A percentile compares a stretch with the other conserved stretches of the same genome.
Evolutionary conservation across 140 eudicot genomes (phyloP).

Genomic region (Senecio squalidus): DNA sequence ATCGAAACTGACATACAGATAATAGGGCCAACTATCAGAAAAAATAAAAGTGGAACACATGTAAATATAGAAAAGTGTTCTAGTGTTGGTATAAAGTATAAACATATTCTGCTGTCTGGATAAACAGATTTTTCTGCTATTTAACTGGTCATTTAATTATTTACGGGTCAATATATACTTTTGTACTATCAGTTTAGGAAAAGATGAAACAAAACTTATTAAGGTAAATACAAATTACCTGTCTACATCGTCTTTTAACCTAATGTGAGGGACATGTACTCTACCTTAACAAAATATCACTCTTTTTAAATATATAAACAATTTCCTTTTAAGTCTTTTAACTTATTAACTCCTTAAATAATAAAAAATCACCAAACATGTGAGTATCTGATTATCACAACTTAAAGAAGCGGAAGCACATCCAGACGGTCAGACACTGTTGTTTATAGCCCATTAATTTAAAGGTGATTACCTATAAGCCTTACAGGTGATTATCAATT

Average conservation of each 20-base stretch:
- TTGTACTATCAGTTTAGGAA: background rate
- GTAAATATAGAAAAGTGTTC: background rate
- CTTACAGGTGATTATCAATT: no score
- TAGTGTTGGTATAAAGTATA: no score
- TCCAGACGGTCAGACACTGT: background rate
- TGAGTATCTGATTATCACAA: slow-evolving; percentile 1
- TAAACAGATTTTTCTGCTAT: background rate
- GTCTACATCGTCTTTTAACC: background rate
- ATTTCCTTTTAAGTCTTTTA: background rate
- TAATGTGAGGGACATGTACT: background rate
- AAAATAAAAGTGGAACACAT: background rate
- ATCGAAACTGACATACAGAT: slow-evolving; percentile 61
- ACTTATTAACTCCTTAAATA: slow-evolving; percentile 1
- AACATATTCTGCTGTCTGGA: background rate
- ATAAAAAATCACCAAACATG: background rate
- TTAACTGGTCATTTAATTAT: background rate
- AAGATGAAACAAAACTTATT: no score
- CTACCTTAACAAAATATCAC: background rate
- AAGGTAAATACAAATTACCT: background rate
- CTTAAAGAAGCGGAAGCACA: background rate
- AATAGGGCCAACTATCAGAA: slow-evolving; percentile 21
- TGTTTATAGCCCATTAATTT: background rate
- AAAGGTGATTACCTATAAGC: background rate
- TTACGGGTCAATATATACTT: background rate
- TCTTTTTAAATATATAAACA: background rate